A percentile compares a stretch with the other conserved stretches of the same genome.
Evolutionary conservation across 805 yeast species (phyloP).

Genomic region (Torulaspora maleeae): DNA sequence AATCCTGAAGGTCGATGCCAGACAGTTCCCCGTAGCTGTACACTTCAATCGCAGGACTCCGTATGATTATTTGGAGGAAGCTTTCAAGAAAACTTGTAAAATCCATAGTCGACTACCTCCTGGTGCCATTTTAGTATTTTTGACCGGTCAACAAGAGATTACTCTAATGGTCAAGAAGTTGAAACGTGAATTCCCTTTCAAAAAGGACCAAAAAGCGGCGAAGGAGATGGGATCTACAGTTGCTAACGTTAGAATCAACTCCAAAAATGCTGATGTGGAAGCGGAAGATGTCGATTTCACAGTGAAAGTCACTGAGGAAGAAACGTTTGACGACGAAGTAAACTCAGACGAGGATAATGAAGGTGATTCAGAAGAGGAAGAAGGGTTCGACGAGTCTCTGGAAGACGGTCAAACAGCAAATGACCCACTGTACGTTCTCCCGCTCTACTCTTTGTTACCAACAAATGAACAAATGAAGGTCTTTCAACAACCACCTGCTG

Average conservation of each 20-base stretch:
- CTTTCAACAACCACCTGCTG: constrained; percentile 78
- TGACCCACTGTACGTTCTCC: constrained; percentile 85
- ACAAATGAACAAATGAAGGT: constrained; percentile 93
- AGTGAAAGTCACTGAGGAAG: constrained; percentile 38
- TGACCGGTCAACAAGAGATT: constrained; percentile 95
- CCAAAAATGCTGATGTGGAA: constrained; percentile 67
- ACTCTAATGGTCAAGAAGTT: constrained; percentile 65
- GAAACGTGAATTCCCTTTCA: constrained; percentile 61
- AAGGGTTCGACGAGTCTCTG: constrained; percentile 61
- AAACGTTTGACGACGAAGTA: constrained; percentile 32
- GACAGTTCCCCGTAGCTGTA: constrained; percentile 89
- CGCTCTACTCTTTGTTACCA: constrained; percentile 89
- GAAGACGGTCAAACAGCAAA: constrained; percentile 65
- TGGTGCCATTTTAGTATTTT: constrained; percentile 86
- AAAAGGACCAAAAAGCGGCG: constrained; percentile 14
- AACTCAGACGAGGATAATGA: constrained; percentile 37
- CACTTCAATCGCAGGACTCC: constrained; percentile 84
- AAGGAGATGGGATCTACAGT: constrained; percentile 34
- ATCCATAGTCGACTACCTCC: constrained; percentile 84
- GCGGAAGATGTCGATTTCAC: constrained; percentile 84
- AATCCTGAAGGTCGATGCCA: constrained; percentile 78
- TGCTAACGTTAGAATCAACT: constrained; percentile 46
- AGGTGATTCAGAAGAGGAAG: constrained; percentile 43
- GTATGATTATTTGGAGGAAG: constrained; percentile 78
- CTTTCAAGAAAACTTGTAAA: constrained; percentile 76